These are phyloP conservation scores for Vitis hybrid DNA, from an alignment of 177 flowering plant genomes.

Conservation along the genomic window DNA sequence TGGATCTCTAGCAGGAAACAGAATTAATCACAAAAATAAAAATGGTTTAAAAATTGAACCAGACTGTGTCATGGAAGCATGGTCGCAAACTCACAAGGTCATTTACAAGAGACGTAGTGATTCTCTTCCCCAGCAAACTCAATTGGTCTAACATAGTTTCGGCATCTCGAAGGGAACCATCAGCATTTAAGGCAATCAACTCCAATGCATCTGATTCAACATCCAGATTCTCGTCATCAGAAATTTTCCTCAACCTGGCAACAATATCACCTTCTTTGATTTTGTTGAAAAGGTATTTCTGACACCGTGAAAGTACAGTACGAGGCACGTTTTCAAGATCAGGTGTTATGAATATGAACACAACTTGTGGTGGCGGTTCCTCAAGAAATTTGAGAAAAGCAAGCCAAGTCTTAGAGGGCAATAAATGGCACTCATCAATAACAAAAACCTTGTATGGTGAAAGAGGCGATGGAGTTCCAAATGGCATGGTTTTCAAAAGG, in stretches of 20 bases:
- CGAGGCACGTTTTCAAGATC: slow-evolving; percentile 88
- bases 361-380: slow-evolving; percentile 69
- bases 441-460: slow-evolving; percentile 63
- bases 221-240: slow-evolving; percentile 68
- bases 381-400: slow-evolving; percentile 79
- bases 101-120: slow-evolving; percentile 80
- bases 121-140: slow-evolving; percentile 85
- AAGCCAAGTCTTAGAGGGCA: slow-evolving; percentile 82
- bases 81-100: slow-evolving; percentile 75
- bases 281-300: slow-evolving; percentile 83
- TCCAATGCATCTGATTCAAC: slow-evolving; percentile 84
- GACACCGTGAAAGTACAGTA: slow-evolving; percentile 77
- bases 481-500: slow-evolving; percentile 44
- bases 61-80: slow-evolving; percentile 3
- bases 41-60: not conserved
- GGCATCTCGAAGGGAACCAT: slow-evolving; percentile 96
- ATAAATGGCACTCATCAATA: slow-evolving; percentile 87
- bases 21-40: not conserved
- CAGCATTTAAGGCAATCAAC: slow-evolving; percentile 87
- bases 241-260: slow-evolving; percentile 61
- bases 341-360: slow-evolving; percentile 82
- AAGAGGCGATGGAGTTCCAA: slow-evolving; percentile 29
- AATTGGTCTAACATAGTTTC: slow-evolving; percentile 97
- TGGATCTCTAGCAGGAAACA: too few species aligned
- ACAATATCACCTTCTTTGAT: slow-evolving; percentile 78